Percentiles rank a stretch among this genome's conserved stretches.
Conservation (phyloP, 2,329 filamentous ascomycete genomes). For the Alternaria conjuncta region DNA sequence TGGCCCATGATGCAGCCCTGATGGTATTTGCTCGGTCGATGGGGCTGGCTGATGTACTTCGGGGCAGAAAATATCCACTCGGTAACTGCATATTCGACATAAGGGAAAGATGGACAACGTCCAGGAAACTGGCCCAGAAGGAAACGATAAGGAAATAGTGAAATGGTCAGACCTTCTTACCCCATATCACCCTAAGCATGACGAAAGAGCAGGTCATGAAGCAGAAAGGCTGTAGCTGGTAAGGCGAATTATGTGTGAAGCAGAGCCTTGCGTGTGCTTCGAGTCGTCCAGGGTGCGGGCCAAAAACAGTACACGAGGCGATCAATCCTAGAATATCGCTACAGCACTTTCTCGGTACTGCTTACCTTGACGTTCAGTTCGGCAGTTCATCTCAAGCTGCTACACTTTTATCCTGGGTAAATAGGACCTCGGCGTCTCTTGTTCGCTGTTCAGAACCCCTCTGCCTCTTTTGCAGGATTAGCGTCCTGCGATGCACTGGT, state of each 20-base stretch:
- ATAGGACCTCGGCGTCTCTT: conserved; percentile 8
- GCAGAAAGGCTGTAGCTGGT: background rate
- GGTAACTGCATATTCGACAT: conserved; percentile 22
- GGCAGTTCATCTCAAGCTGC: conserved; percentile 10
- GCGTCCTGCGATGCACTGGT: conserved; percentile 17
- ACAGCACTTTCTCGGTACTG: conserved; percentile 29
- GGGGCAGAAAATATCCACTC: conserved; percentile 9
- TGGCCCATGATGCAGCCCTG: conserved; percentile 35
- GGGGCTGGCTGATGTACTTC: conserved; percentile 4
- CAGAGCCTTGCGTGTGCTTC: conserved; percentile 1
- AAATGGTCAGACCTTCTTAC: background rate
- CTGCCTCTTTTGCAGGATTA: conserved; percentile 12
- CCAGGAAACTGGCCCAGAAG: conserved; percentile 11
- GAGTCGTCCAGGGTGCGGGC: background rate
- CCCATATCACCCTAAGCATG: conserved; percentile 13
- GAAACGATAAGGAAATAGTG: conserved; percentile 18
- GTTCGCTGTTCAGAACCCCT: conserved; percentile 2
- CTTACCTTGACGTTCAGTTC: conserved; percentile 18
- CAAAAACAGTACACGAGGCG: conserved; percentile 14
- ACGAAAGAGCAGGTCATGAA: conserved; percentile 1
- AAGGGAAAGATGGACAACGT: background rate
- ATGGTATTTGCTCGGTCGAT: conserved; percentile 29
- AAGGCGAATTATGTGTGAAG: background rate
- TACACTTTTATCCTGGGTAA: background rate
- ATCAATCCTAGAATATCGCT: conserved; percentile 15